These are phyloP conservation scores for Quercus bicolor DNA, from an alignment of 306 rosid genomes.

Conservation along the genomic window DNA sequence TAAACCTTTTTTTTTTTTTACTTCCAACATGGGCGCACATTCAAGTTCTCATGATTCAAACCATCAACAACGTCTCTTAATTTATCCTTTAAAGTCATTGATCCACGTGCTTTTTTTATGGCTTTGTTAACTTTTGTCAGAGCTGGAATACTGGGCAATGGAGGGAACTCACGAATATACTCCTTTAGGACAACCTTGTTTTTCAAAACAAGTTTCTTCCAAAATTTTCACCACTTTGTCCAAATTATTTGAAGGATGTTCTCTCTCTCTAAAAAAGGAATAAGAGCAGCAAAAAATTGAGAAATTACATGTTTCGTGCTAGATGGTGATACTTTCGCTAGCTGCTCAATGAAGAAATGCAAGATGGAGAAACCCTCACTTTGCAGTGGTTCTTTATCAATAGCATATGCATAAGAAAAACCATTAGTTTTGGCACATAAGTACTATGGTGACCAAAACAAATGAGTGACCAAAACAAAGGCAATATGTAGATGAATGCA, in stretches of 20 bases:
- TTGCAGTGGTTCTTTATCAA: slow-evolving; percentile 62
- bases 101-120: slow-evolving; percentile 78
- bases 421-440: slow-evolving; percentile 87
- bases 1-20: no score
- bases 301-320: slow-evolving; percentile 87
- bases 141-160: slow-evolving; percentile 71
- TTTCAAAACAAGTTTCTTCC: slow-evolving; percentile 74
- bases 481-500: slow-evolving; percentile 14
- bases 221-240: slow-evolving; percentile 69
- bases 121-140: slow-evolving; percentile 71
- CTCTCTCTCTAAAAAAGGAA: slow-evolving; percentile 84
- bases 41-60: slow-evolving; percentile 74
- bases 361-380: slow-evolving; percentile 78
- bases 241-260: slow-evolving; percentile 62
- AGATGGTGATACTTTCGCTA: slow-evolving; percentile 69
- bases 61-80: slow-evolving; percentile 66
- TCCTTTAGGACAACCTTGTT: slow-evolving; percentile 60
- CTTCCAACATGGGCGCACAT: no score
- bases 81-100: slow-evolving; percentile 75
- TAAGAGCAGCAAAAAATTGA: slow-evolving; percentile 90
- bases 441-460: slow-evolving; percentile 69
- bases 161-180: slow-evolving; percentile 76
- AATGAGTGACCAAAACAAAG: slow-evolving; percentile 14
- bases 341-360: slow-evolving; percentile 73
- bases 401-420: slow-evolving; percentile 84